Evolutionary conservation across 1,284 basidiomycete species (phyloP).

Genomic region (Cutaneotrichosporon cyanovorans): DNA sequence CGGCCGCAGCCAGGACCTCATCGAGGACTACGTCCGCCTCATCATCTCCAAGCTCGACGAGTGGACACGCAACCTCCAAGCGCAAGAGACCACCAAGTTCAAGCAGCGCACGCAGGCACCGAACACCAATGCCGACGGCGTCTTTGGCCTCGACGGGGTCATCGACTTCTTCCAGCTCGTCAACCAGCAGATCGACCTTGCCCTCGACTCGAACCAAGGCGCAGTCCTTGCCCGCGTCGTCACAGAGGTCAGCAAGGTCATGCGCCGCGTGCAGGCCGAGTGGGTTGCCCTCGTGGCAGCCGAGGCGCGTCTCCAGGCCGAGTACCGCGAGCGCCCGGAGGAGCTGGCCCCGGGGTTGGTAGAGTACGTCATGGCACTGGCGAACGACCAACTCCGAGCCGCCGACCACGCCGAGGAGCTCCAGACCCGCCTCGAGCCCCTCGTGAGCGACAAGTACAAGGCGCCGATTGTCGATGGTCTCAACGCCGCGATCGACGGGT

Average conservation of each 20-base stretch:
- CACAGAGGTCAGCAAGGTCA: slow-evolving; percentile 78
- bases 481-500: slow-evolving; percentile 96
- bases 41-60: slow-evolving; percentile 95
- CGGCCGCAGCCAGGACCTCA: slow-evolving; percentile 84
- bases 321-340: slow-evolving; percentile 61
- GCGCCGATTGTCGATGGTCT: slow-evolving; percentile 72
- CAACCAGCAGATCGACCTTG: slow-evolving; percentile 92
- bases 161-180: slow-evolving; percentile 97
- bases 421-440: slow-evolving; percentile 73
- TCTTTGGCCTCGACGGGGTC: slow-evolving; percentile 86
- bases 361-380: slow-evolving; percentile 95
- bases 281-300: slow-evolving; percentile 78
- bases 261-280: slow-evolving; percentile 80
- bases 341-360: slow-evolving; percentile 81
- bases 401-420: slow-evolving; percentile 89
- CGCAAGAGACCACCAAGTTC: slow-evolving; percentile 81
- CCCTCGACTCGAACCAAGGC: slow-evolving; percentile 91
- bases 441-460: slow-evolving; percentile 90
- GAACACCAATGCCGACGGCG: slow-evolving; percentile 77
- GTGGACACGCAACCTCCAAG: slow-evolving; percentile 92
- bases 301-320: slow-evolving; percentile 80
- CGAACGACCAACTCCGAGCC: slow-evolving; percentile 95
- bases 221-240: slow-evolving; percentile 86
- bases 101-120: slow-evolving; percentile 73
- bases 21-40: slow-evolving; percentile 90